phyloP scores from a whole-genome alignment of 805 yeast species.

The Yamadazyma laniorum region DNA sequence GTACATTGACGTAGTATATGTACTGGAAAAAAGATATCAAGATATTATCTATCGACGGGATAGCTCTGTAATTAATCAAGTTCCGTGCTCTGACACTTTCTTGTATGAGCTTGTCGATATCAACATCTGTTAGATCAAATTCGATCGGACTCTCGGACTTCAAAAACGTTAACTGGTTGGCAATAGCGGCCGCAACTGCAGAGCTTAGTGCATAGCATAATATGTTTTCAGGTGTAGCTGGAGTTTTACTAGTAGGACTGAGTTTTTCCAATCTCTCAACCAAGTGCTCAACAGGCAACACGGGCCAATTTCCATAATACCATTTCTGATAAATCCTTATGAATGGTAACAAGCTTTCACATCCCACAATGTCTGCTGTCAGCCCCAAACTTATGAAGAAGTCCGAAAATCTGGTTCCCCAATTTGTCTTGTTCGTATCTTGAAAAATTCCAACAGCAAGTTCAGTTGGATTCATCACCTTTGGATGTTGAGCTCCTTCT shows the following conservation, averaged over 20 bases:
- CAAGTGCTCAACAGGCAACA: constrained; percentile 24
- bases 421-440: neutral
- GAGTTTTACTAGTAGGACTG: constrained; percentile 1
- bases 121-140: constrained; percentile 11
- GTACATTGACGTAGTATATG: constrained; percentile 28
- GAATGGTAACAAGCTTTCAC: constrained; percentile 24
- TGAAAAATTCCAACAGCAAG: neutral
- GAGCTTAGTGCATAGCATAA: constrained; percentile 27
- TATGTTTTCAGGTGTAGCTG: constrained; percentile 7
- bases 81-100: constrained; percentile 25
- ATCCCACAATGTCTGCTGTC: neutral
- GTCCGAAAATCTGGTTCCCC: neutral
- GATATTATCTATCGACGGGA: constrained; percentile 23
- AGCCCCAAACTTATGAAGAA: constrained; percentile 1
- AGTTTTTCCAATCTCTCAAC: constrained; percentile 15
- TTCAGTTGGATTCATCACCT: too few species aligned
- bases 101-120: constrained; percentile 13
- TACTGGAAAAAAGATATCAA: constrained; percentile 34
- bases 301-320: constrained; percentile 40
- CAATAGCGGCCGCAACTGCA: constrained; percentile 32
- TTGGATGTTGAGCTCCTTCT: neutral
- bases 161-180: constrained; percentile 18
- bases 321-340: constrained; percentile 34
- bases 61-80: constrained; percentile 19
- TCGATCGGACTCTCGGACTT: constrained; percentile 13